Base-by-base conservation (phyloP, 202 grass and related monocot genomes). In the Zoysia matrella region DNA sequence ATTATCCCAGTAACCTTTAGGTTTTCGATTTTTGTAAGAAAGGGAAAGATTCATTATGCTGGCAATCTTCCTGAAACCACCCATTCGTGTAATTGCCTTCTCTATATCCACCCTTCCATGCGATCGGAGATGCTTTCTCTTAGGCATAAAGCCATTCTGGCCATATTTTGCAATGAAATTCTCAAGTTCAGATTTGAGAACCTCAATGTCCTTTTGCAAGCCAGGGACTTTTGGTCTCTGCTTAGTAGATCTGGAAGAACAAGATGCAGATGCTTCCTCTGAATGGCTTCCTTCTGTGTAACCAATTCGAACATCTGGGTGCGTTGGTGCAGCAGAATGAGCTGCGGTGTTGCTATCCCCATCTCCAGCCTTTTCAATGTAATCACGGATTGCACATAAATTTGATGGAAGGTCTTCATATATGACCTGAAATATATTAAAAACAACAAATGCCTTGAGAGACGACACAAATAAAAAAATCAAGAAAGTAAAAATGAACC, bases 391-490 rank as follows among this genome's bases (percentile, higher is more conserved):
- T 22, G 92, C 91, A 83, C 95, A 92, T 71, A 98, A 86, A 77
- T 98, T 98, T 80, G 95, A 98, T 65, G 96, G 92, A 62, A 98
- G 89, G 67, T 98, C 92, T 93, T 98, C 91, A 64, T 95, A 98
- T 84, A 98, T 98, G 71, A 98, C 92, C 96, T 98, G 80, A 76
- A 86, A 82, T 69, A 71, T 43, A 66, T 47, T 36, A 11, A 60
- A 69, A 13, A 85, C 74, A 70, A 22, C 41, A 65, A 52, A 67
- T 0, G 52, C 4, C 44, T 52, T 51, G 8, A 80, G 55, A 18
- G 9, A 74, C 48, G 8, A 54, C 43, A 8, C 15, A 63, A 52
- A 47, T 16, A 47, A 58, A 58, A 22, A 58, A 56, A 14, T 4
- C 30, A 4, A 43, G 11, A 53, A 14, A 50, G 11, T 22, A 44